A percentile compares a stretch with the other conserved stretches of the same genome.
Evolutionary conservation across 228 moss, liverwort and hornwort genomes (phyloP).

Genomic region (Sphagnum magellanicum): DNA sequence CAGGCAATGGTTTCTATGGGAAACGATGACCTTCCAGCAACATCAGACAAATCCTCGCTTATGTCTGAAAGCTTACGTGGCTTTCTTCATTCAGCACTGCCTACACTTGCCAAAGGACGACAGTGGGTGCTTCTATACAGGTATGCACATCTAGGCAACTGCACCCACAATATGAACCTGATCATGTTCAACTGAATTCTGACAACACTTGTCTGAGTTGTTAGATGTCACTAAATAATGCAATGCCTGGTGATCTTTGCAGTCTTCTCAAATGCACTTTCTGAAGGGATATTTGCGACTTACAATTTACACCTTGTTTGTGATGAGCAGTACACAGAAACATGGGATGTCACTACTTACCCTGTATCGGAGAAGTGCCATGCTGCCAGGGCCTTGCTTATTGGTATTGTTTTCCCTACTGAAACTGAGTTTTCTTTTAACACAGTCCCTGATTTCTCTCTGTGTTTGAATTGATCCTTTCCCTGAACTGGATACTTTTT

Average conservation of each 20-base stretch:
- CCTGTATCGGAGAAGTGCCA: slow-evolving; percentile 65
- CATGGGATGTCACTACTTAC: slow-evolving; percentile 95
- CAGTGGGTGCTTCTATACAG: slow-evolving; percentile 88
- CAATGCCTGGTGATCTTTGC: no score
- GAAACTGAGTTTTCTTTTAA: background rate
- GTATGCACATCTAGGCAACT: slow-evolving; percentile 8
- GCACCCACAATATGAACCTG: no score
- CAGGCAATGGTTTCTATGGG: slow-evolving; percentile 10
- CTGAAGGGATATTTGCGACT: background rate
- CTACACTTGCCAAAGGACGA: slow-evolving; percentile 77
- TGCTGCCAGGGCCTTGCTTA: slow-evolving; percentile 66
- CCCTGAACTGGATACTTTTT: no score
- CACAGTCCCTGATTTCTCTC: background rate
- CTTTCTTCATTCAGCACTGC: slow-evolving; percentile 62
- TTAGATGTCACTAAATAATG: no score
- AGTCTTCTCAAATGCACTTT: background rate
- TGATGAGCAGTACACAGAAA: slow-evolving; percentile 57
- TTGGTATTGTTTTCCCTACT: slow-evolving; percentile 27
- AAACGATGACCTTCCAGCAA: slow-evolving; percentile 46
- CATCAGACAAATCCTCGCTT: slow-evolving; percentile 67
- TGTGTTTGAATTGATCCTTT: no score
- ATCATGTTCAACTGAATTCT: no score
- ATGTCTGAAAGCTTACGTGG: slow-evolving; percentile 63
- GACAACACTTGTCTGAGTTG: no score
- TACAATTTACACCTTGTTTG: slow-evolving; percentile 1